Conservation (phyloP, 202 grass and related monocot genomes). For the Saccharum hybrid region DNA sequence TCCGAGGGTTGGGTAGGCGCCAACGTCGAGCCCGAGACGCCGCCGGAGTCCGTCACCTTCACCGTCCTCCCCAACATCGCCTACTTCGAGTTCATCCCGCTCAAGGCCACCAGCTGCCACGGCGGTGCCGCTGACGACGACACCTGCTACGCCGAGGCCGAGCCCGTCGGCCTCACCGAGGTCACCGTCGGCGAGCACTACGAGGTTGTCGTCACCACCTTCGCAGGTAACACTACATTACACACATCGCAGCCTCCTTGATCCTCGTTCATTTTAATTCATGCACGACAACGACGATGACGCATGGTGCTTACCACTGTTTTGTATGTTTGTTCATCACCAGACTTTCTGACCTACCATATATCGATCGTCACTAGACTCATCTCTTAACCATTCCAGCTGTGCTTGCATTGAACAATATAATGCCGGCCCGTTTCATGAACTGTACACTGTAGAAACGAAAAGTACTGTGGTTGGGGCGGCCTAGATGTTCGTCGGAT, state of each 20-base stretch:
- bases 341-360: not conserved
- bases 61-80: constrained; percentile 86
- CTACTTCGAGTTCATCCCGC: constrained; percentile 94
- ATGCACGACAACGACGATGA: constrained; percentile 22
- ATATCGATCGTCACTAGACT: not conserved
- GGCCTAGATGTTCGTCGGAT: not conserved
- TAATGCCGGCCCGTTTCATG: not conserved
- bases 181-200: constrained; percentile 80
- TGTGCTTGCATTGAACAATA: not conserved
- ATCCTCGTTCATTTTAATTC: not conserved
- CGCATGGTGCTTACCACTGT: not conserved
- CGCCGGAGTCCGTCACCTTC: constrained; percentile 68
- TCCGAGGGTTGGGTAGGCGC: constrained; percentile 89
- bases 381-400: too few relatives aligned
- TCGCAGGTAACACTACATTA: constrained; percentile 60
- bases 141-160: constrained; percentile 46
- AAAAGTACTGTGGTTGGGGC: not conserved
- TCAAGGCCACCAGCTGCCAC: constrained; percentile 8
- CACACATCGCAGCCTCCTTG: not conserved
- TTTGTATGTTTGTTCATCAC: not conserved
- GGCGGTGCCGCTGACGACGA: not conserved
- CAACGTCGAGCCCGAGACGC: constrained; percentile 66
- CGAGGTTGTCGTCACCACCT: constrained; percentile 85
- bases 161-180: constrained; percentile 76
- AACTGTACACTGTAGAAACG: not conserved